Evolutionary conservation across 805 yeast genomes (phyloP).

Genomic region (Komagataella mondaviorum): DNA sequence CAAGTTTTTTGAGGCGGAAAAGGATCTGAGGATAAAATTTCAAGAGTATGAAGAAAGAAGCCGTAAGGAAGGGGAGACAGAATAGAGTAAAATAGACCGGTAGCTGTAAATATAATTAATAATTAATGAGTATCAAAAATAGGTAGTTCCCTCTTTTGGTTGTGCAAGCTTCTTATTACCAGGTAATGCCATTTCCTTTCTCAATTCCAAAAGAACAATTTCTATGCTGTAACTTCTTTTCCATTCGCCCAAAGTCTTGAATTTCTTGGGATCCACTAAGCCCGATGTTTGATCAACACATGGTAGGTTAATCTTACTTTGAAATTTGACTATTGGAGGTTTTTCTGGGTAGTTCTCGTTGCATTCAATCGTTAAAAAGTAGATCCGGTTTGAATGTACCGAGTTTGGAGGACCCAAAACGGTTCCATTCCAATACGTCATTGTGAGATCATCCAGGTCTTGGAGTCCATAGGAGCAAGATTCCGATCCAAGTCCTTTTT

Average conservation of each 20-base stretch:
- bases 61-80: neutral
- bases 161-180: slow-evolving; percentile 76
- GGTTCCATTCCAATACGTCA: slow-evolving; percentile 97
- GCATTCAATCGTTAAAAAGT: slow-evolving; percentile 69
- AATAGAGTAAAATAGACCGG: neutral
- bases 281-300: slow-evolving; percentile 67
- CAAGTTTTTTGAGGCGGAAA: slow-evolving; percentile 18
- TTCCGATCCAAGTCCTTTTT: slow-evolving; percentile 94
- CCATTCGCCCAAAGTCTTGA: slow-evolving; percentile 73
- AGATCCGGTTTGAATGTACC: slow-evolving; percentile 86
- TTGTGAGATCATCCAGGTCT: slow-evolving; percentile 79
- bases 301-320: slow-evolving; percentile 80
- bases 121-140: slow-evolving; percentile 5
- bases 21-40: slow-evolving; percentile 13
- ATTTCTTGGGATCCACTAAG: slow-evolving; percentile 32
- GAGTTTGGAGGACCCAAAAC: slow-evolving; percentile 85
- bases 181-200: slow-evolving; percentile 82
- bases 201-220: slow-evolving; percentile 73
- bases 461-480: slow-evolving; percentile 91
- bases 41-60: neutral
- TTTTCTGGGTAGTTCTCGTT: slow-evolving; percentile 76
- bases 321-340: slow-evolving; percentile 76
- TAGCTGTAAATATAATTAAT: neutral
- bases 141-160: slow-evolving; percentile 78
- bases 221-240: slow-evolving; percentile 88